Evolutionary conservation across 2,329 filamentous ascomycete species (phyloP).

Genomic region (Pseudocercospora macadamiae): DNA sequence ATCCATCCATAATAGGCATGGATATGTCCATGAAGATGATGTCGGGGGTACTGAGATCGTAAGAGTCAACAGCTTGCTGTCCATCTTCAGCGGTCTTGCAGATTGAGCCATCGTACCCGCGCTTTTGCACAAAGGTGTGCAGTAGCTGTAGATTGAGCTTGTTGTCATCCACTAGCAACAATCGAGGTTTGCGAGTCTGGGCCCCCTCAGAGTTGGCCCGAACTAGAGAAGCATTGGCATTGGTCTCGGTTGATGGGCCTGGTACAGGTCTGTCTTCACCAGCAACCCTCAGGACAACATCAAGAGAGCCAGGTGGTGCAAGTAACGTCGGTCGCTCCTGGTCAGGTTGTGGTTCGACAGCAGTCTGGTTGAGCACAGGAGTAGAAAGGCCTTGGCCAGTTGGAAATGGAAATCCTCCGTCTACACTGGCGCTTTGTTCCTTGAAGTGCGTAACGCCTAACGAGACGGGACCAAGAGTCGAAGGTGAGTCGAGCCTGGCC

Average conservation of each 20-base stretch:
- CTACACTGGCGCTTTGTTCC: conserved; percentile 11
- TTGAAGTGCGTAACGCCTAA: not conserved
- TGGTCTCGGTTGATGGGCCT: not conserved
- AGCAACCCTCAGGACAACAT: not conserved
- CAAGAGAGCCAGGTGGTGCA: not conserved
- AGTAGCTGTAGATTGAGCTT: conserved; percentile 32
- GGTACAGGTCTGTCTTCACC: not conserved
- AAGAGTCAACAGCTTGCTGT: conserved; percentile 50
- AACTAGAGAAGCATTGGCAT: not conserved
- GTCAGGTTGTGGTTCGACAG: not conserved
- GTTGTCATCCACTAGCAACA: conserved; percentile 37
- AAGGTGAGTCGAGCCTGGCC: not conserved
- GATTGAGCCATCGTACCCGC: conserved; percentile 27
- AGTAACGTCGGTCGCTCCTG: not conserved
- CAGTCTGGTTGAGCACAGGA: not conserved
- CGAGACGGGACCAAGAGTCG: not conserved
- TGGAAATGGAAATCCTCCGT: conserved; percentile 22
- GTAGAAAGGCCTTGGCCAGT: not conserved
- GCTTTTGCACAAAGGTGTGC: conserved; percentile 39
- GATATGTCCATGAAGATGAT: conserved; percentile 54
- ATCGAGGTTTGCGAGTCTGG: conserved; percentile 19
- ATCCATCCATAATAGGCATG: conserved; percentile 42
- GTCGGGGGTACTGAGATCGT: conserved; percentile 43
- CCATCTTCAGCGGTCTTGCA: conserved; percentile 50
- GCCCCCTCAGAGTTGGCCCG: conserved; percentile 6